Conservation (phyloP, 768 basidiomycete genomes). For the Leucogyrophana mollusca region DNA sequence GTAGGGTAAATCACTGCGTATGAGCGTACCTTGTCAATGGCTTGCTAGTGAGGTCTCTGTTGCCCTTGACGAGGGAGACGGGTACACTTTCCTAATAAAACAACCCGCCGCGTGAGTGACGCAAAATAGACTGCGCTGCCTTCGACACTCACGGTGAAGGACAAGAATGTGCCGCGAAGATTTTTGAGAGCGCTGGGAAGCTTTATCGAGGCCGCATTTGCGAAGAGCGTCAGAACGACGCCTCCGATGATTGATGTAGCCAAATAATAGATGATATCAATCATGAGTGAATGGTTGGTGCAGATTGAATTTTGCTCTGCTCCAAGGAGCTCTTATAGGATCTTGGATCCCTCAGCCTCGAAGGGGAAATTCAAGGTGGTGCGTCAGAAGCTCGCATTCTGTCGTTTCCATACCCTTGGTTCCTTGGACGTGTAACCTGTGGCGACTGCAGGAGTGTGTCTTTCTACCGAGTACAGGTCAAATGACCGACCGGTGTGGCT, state of each 20-base stretch:
- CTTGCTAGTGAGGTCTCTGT: slow-evolving; percentile 5
- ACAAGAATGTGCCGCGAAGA: slow-evolving; percentile 2
- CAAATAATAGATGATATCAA: slow-evolving; percentile 9
- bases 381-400: not conserved
- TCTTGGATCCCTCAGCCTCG: not conserved
- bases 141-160: slow-evolving; percentile 7
- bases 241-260: slow-evolving; percentile 13
- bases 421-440: too few relatives aligned
- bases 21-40: slow-evolving; percentile 14
- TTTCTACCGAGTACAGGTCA: not conserved
- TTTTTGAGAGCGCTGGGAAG: slow-evolving; percentile 8
- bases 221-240: slow-evolving; percentile 13
- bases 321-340: slow-evolving; percentile 1
- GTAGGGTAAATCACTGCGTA: not conserved
- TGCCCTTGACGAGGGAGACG: not conserved
- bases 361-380: not conserved
- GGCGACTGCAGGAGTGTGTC: too few relatives aligned
- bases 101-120: too few relatives aligned
- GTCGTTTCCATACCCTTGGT: too few relatives aligned
- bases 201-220: slow-evolving; percentile 10
- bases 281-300: slow-evolving; percentile 8
- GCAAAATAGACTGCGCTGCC: too few relatives aligned
- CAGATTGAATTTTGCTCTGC: not conserved
- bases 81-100: not conserved
- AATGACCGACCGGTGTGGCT: not conserved